phyloP scores from a whole-genome alignment of 2,329 filamentous ascomycete species.

The Aspergillus eucalypticola region DNA sequence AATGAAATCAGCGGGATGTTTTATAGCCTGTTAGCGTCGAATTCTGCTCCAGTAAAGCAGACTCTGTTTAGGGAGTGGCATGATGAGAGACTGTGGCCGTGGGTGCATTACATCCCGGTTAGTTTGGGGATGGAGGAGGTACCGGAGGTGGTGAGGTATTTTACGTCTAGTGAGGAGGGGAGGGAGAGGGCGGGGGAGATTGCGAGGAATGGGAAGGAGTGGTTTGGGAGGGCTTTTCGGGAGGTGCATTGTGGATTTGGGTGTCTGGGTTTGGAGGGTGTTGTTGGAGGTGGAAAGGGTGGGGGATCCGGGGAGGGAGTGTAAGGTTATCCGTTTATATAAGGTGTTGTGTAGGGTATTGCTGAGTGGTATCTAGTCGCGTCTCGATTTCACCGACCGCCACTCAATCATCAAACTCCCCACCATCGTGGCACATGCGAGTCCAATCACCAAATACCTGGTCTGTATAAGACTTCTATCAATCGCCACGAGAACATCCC shows the following conservation, averaged over 20 bases:
- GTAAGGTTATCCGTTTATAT: too few relatives aligned
- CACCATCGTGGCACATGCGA: constrained; percentile 25
- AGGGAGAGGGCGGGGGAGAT: constrained; percentile 16
- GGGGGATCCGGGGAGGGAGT: constrained; percentile 13
- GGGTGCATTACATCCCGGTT: constrained; percentile 29
- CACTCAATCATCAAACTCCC: constrained; percentile 29
- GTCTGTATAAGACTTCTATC: constrained; percentile 22
- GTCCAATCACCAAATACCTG: constrained; percentile 26
- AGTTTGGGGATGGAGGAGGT: constrained; percentile 25
- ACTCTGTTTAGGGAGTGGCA: constrained; percentile 29
- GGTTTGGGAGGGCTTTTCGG: constrained; percentile 20
- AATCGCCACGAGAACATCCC: constrained; percentile 22
- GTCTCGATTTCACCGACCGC: constrained; percentile 25
- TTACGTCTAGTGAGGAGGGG: constrained; percentile 18
- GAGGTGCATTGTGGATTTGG: constrained; percentile 20
- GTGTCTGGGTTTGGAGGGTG: constrained; percentile 22
- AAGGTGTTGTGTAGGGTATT: too few relatives aligned
- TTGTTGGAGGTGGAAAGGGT: constrained; percentile 22
- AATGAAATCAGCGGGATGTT: constrained; percentile 27
- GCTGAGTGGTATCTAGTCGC: background rate
- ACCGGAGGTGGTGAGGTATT: constrained; percentile 21
- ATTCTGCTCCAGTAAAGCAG: constrained; percentile 23
- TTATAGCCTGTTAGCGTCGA: constrained; percentile 23
- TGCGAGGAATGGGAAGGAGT: constrained; percentile 17
- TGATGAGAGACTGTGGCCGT: constrained; percentile 24